Conservation (phyloP, 2,329 filamentous ascomycete species). For the Fusarium heterosporum region DNA sequence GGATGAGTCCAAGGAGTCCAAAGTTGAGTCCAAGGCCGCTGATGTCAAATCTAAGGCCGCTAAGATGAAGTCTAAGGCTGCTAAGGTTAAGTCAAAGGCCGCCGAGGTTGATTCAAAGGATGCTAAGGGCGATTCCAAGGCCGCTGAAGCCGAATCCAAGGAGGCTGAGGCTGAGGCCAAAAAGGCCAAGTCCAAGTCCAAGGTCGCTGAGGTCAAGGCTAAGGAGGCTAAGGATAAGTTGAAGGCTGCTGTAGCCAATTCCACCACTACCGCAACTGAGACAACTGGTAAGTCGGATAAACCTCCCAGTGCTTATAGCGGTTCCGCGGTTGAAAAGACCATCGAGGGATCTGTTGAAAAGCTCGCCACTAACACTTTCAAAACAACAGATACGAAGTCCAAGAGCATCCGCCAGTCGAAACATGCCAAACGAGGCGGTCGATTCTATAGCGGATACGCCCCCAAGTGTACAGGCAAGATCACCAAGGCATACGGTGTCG, state of each 20-base stretch:
- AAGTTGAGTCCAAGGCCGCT: not conserved
- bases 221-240: no score
- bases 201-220: no score
- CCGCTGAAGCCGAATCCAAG: no score
- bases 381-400: constrained; percentile 15
- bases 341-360: constrained; percentile 25
- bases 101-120: no score
- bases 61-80: not conserved
- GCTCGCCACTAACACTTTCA: constrained; percentile 15
- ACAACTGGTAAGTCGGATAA: constrained; percentile 16
- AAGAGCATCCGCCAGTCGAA: not conserved
- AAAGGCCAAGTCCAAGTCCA: no score
- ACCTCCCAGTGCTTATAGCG: constrained; percentile 17
- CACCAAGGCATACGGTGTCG: constrained; percentile 25
- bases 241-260: no score
- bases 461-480: constrained; percentile 23
- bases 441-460: constrained; percentile 38
- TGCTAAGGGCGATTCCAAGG: no score
- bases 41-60: not conserved
- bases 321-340: constrained; percentile 24
- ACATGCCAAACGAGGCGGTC: constrained; percentile 22
- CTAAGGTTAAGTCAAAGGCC: no score
- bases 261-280: not conserved
- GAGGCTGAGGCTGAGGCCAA: no score
- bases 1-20: not conserved